Percentiles rank a stretch among this genome's conserved stretches.
These are phyloP conservation scores for Trifolium repens DNA, from an alignment of 306 rosid genomes.

Conservation along the genomic window DNA sequence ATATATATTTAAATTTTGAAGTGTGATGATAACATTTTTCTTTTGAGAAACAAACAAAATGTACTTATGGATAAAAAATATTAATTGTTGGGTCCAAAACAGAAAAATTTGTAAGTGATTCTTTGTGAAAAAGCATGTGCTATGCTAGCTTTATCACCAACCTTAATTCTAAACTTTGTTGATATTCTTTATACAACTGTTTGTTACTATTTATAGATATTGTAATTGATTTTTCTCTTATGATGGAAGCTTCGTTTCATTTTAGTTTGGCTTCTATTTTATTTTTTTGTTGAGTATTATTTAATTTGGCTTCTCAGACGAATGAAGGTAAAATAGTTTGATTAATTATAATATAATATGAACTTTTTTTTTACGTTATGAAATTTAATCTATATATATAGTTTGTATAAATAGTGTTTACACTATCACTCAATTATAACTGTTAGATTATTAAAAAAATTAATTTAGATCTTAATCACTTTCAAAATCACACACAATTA, in stretches of 20 bases:
- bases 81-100: constrained; percentile 9
- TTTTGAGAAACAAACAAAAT: constrained; percentile 40
- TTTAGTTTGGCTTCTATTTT: background rate
- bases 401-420: too few species aligned
- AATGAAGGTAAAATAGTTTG: background rate
- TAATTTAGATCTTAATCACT: too few species aligned
- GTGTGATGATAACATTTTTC: constrained; percentile 5
- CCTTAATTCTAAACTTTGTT: constrained; percentile 22
- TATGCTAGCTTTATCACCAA: background rate
- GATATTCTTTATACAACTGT: background rate
- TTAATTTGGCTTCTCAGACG: constrained; percentile 1
- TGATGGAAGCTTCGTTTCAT: constrained; percentile 21
- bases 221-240: constrained; percentile 8
- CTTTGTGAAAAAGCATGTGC: background rate
- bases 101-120: background rate
- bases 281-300: too few species aligned
- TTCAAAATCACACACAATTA: too few species aligned
- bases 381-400: too few species aligned
- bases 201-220: background rate
- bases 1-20: constrained; percentile 3
- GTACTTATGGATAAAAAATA: constrained; percentile 17
- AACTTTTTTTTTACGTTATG: too few species aligned
- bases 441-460: too few species aligned
- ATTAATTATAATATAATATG: too few species aligned
- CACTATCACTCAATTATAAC: too few species aligned